Evolutionary conservation across 768 basidiomycete genomes (phyloP), one percentile per base, ranked within the genome.

Genomic region (Leccinum ochraceum): DNA sequence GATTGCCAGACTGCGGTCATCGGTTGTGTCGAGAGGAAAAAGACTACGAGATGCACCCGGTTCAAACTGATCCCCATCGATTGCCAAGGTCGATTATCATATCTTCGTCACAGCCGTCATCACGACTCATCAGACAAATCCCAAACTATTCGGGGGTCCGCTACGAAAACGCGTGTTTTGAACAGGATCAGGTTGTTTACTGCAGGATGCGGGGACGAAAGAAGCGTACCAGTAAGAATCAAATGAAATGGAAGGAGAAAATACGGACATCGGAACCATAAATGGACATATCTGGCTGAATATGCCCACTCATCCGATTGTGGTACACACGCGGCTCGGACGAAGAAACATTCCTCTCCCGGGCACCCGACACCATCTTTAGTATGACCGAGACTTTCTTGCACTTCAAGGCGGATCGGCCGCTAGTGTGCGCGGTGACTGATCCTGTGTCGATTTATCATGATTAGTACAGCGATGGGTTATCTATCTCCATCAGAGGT

Each of bases 71-170:
- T 67, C 54, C 56, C 39, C 56, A 54, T 44, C 32, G 57, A 65
- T 65, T 53, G 53, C 44, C 49, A 62, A 52, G 49, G 13, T 17
- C 22, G 34, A 48, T 57, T 54, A 46, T 60, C 52, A 48, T 46
- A 46, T 60, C 44, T 32, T 49, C n/a, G 22, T 53, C 37, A 58
- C 54, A 51, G 34, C 28, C 32, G 6, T 59, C 56, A 60, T 53
- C 53, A 53, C 37, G 34, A 36, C 24, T 24, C 24, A 34, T 65
- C 70, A 67, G 70, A 60, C 69, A 69, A 69, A 71, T 71, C 51
- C 7, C 9, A 62, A 46, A 0, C 3, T 9, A 32, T 56, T 68
- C 60, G 13, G 37, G 46, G 59, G 61, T 63, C 67, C 68, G 60
- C 56, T 51, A 36, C 49, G 53, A 57, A 63, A 54, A 53, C 52